Evolutionary conservation across 306 rosid genomes (phyloP).

Genomic region (Abrus pulchellus): DNA sequence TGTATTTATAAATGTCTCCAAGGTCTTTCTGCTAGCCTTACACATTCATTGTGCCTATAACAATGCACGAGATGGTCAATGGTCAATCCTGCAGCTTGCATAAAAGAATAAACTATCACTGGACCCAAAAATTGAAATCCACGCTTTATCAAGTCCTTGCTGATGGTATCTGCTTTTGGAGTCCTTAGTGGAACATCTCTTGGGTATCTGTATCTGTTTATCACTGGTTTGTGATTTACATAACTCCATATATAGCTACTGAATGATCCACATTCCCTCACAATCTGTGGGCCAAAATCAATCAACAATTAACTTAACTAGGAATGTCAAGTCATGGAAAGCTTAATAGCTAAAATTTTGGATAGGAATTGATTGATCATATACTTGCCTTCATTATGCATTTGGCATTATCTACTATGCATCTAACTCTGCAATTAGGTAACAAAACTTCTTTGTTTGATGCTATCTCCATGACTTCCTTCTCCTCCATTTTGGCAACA

Average conservation of each 20-base stretch:
- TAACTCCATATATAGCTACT: constrained; percentile 93
- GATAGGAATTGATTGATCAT: not conserved
- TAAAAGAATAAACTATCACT: constrained; percentile 88
- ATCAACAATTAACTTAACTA: not conserved
- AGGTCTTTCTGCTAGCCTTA: constrained; percentile 88
- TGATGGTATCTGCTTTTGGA: constrained; percentile 83
- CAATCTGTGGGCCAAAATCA: constrained; percentile 58
- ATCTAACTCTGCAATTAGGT: constrained; percentile 78
- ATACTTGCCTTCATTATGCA: constrained; percentile 84
- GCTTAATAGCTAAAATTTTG: not conserved
- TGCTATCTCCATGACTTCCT: constrained; percentile 76
- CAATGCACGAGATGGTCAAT: constrained; percentile 93
- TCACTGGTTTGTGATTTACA: constrained; percentile 79
- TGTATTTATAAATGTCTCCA: constrained; percentile 83
- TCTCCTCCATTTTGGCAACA: constrained; percentile 93
- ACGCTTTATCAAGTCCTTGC: constrained; percentile 82
- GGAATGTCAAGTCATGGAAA: constrained; percentile 1
- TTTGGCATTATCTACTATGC: constrained; percentile 89
- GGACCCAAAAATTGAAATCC: constrained; percentile 88
- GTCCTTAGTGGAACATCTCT: constrained; percentile 85
- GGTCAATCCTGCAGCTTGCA: constrained; percentile 96
- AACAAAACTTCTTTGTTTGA: constrained; percentile 72
- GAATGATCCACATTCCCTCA: constrained; percentile 82
- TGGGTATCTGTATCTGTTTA: constrained; percentile 72
- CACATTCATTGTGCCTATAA: constrained; percentile 75